Percentiles rank a stretch among this genome's conserved stretches.
phyloP scores from a whole-genome alignment of 352 stramenopile genomes.

The Globisporangium canariense region DNA sequence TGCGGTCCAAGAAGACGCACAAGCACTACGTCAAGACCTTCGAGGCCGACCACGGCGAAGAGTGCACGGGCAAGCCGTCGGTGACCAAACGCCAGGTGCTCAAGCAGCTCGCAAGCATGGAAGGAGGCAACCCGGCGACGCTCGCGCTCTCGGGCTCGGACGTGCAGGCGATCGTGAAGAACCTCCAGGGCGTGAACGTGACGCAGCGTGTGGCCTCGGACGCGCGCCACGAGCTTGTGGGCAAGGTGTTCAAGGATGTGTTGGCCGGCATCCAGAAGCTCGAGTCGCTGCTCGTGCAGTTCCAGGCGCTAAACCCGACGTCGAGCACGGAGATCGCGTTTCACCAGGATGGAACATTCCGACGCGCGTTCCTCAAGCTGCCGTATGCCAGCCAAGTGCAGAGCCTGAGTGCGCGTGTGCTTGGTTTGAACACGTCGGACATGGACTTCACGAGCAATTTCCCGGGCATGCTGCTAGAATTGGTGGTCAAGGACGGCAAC shows the following conservation, averaged over 20 bases:
- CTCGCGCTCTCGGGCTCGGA: slow-evolving; percentile 32
- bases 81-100: slow-evolving; percentile 43
- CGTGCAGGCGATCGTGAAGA: slow-evolving; percentile 36
- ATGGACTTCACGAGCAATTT: slow-evolving; percentile 41
- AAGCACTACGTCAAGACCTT: slow-evolving; percentile 30
- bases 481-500: slow-evolving; percentile 42
- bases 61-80: slow-evolving; percentile 33
- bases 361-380: slow-evolving; percentile 43
- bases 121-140: slow-evolving; percentile 21
- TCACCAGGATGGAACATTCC: slow-evolving; percentile 29
- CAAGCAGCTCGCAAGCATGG: slow-evolving; percentile 26
- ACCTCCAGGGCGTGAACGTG: slow-evolving; percentile 34
- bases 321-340: slow-evolving; percentile 29
- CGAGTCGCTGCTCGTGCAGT: slow-evolving; percentile 42
- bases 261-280: slow-evolving; percentile 40
- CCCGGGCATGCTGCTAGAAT: slow-evolving; percentile 28
- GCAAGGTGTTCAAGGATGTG: slow-evolving; percentile 28
- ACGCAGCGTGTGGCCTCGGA: slow-evolving; percentile 37
- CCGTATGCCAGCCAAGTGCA: slow-evolving; percentile 33
- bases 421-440: slow-evolving; percentile 29
- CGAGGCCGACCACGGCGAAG: slow-evolving; percentile 23
- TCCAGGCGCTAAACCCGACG: slow-evolving; percentile 36
- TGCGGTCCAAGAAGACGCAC: slow-evolving; percentile 5
- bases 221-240: slow-evolving; percentile 28
- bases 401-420: slow-evolving; percentile 23